Conservation (phyloP, 306 rosid species). For the Urtica urens region DNA sequence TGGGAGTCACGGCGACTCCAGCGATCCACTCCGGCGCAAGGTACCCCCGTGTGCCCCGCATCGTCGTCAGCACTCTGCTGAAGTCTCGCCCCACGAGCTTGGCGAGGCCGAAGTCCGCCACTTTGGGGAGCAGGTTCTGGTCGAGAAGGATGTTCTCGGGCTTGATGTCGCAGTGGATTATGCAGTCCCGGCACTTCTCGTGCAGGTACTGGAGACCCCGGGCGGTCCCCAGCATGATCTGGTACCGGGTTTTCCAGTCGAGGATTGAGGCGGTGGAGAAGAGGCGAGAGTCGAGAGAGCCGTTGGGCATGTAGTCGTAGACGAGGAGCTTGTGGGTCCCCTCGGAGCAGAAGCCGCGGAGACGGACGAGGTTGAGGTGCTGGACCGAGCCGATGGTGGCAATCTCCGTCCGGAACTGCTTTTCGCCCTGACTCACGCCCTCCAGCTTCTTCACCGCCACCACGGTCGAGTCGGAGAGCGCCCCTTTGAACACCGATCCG, state of each 20-base stretch:
- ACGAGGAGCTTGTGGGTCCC: constrained; percentile 23
- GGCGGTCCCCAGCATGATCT: constrained; percentile 29
- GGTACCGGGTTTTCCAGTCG: constrained; percentile 27
- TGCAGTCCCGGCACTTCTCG: constrained; percentile 35
- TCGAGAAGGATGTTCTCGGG: constrained; percentile 40
- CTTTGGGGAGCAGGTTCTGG: constrained; percentile 18
- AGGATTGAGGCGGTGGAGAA: constrained; percentile 9
- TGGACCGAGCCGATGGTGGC: constrained; percentile 31
- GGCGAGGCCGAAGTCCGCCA: constrained; percentile 40
- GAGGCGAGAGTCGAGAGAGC: constrained; percentile 29
- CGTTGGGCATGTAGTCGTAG: constrained; percentile 31
- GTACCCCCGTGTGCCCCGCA: constrained; percentile 42
- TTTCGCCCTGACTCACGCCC: constrained; percentile 18
- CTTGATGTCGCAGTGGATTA: constrained; percentile 37
- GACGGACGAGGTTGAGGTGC: constrained; percentile 31
- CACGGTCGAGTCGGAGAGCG: constrained; percentile 11
- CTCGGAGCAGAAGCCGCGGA: constrained; percentile 27
- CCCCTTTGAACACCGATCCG: constrained; percentile 34
- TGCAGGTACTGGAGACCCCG: constrained; percentile 36
- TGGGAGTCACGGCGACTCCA: constrained; percentile 29
- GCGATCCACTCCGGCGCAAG: constrained; percentile 45
- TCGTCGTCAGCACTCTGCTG: constrained; percentile 32
- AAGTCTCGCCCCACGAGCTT: constrained; percentile 31
- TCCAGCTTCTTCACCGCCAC: constrained; percentile 35
- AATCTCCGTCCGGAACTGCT: constrained; percentile 31